These are phyloP conservation scores for Citeromyces hawaiiensis DNA, from an alignment of 1,139 yeast species.

Conservation along the genomic window DNA sequence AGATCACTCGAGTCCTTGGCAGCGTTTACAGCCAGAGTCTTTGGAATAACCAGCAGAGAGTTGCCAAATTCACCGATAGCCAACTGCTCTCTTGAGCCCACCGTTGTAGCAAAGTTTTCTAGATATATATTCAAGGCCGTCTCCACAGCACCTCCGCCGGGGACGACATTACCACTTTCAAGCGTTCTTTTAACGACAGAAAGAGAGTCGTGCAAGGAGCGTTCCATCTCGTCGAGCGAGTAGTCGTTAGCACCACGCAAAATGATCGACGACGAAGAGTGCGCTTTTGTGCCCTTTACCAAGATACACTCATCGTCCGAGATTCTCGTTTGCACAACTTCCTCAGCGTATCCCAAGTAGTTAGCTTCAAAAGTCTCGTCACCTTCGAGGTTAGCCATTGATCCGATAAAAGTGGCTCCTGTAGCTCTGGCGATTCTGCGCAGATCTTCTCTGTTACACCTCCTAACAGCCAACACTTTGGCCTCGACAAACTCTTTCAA, in stretches of 20 bases:
- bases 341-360: constrained; percentile 83
- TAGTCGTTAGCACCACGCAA: constrained; percentile 95
- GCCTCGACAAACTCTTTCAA: constrained; percentile 92
- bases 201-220: constrained; percentile 89
- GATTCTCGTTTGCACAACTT: constrained; percentile 80
- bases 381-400: constrained; percentile 91
- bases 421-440: constrained; percentile 97
- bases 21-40: constrained; percentile 93
- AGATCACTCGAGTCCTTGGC: constrained; percentile 95
- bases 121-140: constrained; percentile 88
- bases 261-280: constrained; percentile 83
- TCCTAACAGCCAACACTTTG: constrained; percentile 94
- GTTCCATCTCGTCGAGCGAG: constrained; percentile 95
- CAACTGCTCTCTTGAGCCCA: constrained; percentile 94
- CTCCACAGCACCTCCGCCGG: constrained; percentile 99
- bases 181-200: constrained; percentile 93
- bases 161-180: constrained; percentile 90
- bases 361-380: constrained; percentile 90
- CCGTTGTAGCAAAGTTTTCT: constrained; percentile 95
- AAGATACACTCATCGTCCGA: constrained; percentile 97
- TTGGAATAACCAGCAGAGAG: constrained; percentile 84
- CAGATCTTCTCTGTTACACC: constrained; percentile 94
- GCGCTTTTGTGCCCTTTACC: constrained; percentile 88
- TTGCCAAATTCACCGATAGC: constrained; percentile 97
- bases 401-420: constrained; percentile 83